phyloP scores from a whole-genome alignment of 1,284 basidiomycete species.

The Coriolopsis trogii region DNA sequence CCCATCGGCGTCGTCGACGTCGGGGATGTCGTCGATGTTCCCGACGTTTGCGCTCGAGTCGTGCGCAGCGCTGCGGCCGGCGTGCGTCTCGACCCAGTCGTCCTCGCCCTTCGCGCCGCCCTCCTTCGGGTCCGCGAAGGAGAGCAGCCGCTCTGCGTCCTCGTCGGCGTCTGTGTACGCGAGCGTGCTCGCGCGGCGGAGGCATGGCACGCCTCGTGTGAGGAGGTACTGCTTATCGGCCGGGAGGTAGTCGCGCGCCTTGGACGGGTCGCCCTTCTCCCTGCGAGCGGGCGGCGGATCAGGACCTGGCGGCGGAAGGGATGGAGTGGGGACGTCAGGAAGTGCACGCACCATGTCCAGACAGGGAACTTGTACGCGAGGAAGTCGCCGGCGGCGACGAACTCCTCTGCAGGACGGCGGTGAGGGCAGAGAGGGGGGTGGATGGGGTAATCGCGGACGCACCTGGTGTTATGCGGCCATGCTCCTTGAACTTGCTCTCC shows the following conservation, averaged over 20 bases:
- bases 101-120: constrained; percentile 52
- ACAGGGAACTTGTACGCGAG: constrained; percentile 95
- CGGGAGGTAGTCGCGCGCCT: constrained; percentile 90
- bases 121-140: constrained; percentile 58
- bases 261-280: constrained; percentile 87
- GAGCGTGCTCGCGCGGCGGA: constrained; percentile 87
- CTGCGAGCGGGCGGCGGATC: constrained; percentile 43
- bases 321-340: background rate
- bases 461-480: constrained; percentile 96
- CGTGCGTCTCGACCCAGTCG: constrained; percentile 89
- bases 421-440: constrained; percentile 16
- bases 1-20: constrained; percentile 92
- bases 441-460: constrained; percentile 31
- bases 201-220: constrained; percentile 90
- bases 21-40: constrained; percentile 83
- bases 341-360: constrained; percentile 80
- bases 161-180: constrained; percentile 95
- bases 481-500: constrained; percentile 99
- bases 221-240: constrained; percentile 96
- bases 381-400: constrained; percentile 94
- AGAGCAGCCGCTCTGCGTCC: constrained; percentile 88
- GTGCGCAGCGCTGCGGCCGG: constrained; percentile 59
- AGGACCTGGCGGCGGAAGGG: background rate
- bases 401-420: constrained; percentile 73
- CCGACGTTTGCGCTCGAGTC: constrained; percentile 57